Conservation (phyloP, 208 protist species). For the Sergeia podlipaevii region DNA sequence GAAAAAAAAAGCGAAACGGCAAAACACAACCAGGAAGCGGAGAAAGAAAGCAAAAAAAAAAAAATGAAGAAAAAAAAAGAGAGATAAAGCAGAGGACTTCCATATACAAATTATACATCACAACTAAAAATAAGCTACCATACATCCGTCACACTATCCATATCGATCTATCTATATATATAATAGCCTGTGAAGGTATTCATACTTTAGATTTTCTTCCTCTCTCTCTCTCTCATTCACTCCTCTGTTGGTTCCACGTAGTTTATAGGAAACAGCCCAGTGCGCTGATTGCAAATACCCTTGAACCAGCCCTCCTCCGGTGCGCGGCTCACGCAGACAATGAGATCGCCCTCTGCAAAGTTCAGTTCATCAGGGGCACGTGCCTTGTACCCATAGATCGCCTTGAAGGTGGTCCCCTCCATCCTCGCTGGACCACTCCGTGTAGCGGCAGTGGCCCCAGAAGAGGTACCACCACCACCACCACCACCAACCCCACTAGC, state of each 20-base stretch:
- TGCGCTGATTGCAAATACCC: constrained; percentile 87
- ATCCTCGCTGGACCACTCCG: constrained; percentile 21
- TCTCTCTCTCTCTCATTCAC: not conserved
- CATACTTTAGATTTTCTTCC: no score
- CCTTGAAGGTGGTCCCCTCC: constrained; percentile 67
- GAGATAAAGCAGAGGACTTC: no score
- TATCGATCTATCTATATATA: constrained; percentile 9
- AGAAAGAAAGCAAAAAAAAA: no score
- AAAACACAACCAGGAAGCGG: no score
- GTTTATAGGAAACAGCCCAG: constrained; percentile 85
- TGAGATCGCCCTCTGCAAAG: constrained; percentile 66
- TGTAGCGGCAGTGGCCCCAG: not conserved
- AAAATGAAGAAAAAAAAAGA: no score
- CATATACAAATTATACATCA: no score
- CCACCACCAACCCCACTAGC: not conserved
- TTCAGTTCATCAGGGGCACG: constrained; percentile 83
- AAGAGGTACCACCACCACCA: not conserved
- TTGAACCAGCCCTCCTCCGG: constrained; percentile 90
- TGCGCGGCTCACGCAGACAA: constrained; percentile 72
- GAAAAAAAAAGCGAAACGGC: no score
- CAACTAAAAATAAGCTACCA: no score
- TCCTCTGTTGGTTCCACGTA: constrained; percentile 50
- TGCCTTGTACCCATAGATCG: constrained; percentile 73
- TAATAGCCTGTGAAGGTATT: not conserved
- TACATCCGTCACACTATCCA: not conserved